Conservation (phyloP, 1,139 yeast species). For the Pneumocystis jirovecii region DNA sequence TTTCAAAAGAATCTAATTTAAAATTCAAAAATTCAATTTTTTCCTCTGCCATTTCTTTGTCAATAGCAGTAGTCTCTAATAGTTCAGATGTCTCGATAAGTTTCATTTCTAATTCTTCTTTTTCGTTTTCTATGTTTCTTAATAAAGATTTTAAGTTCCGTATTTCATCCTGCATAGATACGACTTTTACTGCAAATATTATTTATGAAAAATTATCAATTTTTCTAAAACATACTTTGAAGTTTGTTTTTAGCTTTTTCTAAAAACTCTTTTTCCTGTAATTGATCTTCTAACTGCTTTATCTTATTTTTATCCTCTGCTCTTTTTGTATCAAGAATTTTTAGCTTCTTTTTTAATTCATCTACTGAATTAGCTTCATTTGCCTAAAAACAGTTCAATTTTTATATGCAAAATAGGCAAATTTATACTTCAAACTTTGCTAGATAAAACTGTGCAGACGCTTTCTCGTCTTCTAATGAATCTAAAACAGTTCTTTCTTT, state of each 20-base stretch:
- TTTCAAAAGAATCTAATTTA: conserved; percentile 24
- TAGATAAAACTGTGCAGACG: neutral
- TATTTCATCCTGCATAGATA: conserved; percentile 25
- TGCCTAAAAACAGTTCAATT: neutral
- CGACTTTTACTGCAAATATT: conserved; percentile 18
- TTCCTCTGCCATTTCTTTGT: conserved; percentile 37
- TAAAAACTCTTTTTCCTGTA: conserved; percentile 22
- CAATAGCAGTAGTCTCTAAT: conserved; percentile 40
- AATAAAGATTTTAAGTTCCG: conserved; percentile 20
- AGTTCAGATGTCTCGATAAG: conserved; percentile 29
- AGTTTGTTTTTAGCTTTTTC: conserved; percentile 32
- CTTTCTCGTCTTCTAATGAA: neutral
- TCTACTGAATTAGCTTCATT: conserved; percentile 9
- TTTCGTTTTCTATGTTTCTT: conserved; percentile 18
- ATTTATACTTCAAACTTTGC: neutral
- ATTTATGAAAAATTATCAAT: conserved; percentile 15
- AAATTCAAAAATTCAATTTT: conserved; percentile 28
- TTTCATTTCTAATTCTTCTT: conserved; percentile 25
- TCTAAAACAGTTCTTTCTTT: neutral
- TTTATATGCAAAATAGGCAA: neutral
- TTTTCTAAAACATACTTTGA: conserved; percentile 26
- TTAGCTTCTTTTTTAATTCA: conserved; percentile 20
- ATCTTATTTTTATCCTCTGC: conserved; percentile 21
- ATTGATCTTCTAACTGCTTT: conserved; percentile 17
- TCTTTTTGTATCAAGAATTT: conserved; percentile 22